Conservation (phyloP, 129 eudicot genomes). For the Flaveria linearis region DNA sequence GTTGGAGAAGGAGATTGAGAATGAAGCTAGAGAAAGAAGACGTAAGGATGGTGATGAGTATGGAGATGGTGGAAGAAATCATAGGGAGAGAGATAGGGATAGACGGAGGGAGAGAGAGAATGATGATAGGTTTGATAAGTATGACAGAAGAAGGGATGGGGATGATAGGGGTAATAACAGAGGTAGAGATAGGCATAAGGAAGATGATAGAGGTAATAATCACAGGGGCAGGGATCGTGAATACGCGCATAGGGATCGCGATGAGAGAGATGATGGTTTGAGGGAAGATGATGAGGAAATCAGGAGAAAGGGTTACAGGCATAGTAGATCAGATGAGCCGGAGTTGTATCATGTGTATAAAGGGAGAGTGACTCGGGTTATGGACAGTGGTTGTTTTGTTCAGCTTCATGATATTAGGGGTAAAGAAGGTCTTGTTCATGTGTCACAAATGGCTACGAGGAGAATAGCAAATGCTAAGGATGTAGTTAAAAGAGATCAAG, state of each 20-base stretch:
- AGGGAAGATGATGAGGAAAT: slow-evolving; percentile 1
- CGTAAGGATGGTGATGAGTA: slow-evolving; percentile 31
- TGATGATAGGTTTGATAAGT: slow-evolving; percentile 26
- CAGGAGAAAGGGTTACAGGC: slow-evolving; percentile 25
- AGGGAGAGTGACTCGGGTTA: slow-evolving; percentile 75
- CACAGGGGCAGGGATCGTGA: slow-evolving; percentile 26
- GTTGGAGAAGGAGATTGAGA: slow-evolving; percentile 76
- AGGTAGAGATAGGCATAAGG: slow-evolving; percentile 17
- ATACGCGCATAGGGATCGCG: not conserved
- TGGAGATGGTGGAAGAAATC: slow-evolving; percentile 24
- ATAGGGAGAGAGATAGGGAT: slow-evolving; percentile 33
- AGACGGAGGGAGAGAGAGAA: slow-evolving; percentile 33
- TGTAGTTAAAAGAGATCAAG: slow-evolving; percentile 77
- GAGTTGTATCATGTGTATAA: slow-evolving; percentile 68
- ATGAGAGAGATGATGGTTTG: too few species aligned
- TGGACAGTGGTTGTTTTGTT: slow-evolving; percentile 89
- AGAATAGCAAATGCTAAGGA: slow-evolving; percentile 68
- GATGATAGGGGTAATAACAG: slow-evolving; percentile 25
- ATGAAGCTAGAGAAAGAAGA: slow-evolving; percentile 50
- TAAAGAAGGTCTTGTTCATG: slow-evolving; percentile 82
- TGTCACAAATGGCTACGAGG: slow-evolving; percentile 74
- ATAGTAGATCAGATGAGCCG: slow-evolving; percentile 42
- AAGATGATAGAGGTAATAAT: slow-evolving; percentile 15
- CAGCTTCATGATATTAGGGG: slow-evolving; percentile 64
- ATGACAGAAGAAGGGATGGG: slow-evolving; percentile 12